Percentiles rank a stretch among this genome's conserved stretches.
These are phyloP conservation scores for Chenopodium album DNA, from an alignment of 148 eudicot genomes.

Conservation along the genomic window DNA sequence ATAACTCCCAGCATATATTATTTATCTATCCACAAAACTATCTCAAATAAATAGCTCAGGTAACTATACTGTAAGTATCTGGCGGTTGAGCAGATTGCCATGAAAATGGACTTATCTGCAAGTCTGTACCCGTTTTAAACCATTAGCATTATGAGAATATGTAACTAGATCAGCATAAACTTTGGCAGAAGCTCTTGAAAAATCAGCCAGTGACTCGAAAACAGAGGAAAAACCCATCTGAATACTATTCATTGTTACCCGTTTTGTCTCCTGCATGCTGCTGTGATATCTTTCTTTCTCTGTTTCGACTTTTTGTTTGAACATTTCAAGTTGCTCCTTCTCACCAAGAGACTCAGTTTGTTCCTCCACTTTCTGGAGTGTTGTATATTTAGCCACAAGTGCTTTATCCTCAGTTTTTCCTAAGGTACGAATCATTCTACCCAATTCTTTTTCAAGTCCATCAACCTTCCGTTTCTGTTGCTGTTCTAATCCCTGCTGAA, in stretches of 20 bases:
- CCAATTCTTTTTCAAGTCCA: slow-evolving; percentile 38
- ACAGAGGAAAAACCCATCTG: slow-evolving; percentile 51
- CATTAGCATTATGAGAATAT: slow-evolving; percentile 22
- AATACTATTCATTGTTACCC: slow-evolving; percentile 32
- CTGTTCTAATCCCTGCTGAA: slow-evolving; percentile 50
- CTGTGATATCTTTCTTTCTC: slow-evolving; percentile 42
- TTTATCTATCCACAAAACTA: not conserved
- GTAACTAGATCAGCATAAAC: slow-evolving; percentile 45
- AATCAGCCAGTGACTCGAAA: slow-evolving; percentile 44
- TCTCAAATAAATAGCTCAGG: not conserved
- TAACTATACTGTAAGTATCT: not conserved
- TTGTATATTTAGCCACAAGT: slow-evolving; percentile 14
- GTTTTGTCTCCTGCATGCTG: slow-evolving; percentile 36
- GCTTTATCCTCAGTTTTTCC: slow-evolving; percentile 35
- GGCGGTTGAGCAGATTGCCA: not conserved
- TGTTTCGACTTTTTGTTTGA: slow-evolving; percentile 34
- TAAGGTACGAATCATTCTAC: slow-evolving; percentile 27
- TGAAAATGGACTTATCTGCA: not conserved
- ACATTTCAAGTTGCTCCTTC: slow-evolving; percentile 34
- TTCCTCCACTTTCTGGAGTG: slow-evolving; percentile 13
- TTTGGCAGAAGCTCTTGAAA: slow-evolving; percentile 41
- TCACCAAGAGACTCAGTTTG: slow-evolving; percentile 29
- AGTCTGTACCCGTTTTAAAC: not conserved
- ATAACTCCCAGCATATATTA: not conserved
- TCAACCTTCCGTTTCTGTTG: slow-evolving; percentile 47